These are phyloP conservation scores for Chaetoscypha palmicola DNA, from an alignment of 2,329 filamentous ascomycete species.

Conservation along the genomic window DNA sequence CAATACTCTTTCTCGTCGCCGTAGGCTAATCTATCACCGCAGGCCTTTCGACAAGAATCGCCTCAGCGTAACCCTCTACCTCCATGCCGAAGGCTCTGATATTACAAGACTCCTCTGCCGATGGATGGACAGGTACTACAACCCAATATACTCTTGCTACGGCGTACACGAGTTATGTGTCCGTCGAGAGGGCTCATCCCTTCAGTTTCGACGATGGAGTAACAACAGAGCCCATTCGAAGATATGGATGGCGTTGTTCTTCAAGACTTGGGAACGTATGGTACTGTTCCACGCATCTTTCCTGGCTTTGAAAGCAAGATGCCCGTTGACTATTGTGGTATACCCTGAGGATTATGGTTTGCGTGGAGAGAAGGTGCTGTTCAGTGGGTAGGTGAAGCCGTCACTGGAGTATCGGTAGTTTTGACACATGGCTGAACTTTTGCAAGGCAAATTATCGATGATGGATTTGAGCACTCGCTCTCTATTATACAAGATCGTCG, in stretches of 20 bases:
- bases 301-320: conserved; percentile 47
- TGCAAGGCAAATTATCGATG: conserved; percentile 48
- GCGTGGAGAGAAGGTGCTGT: conserved; percentile 43
- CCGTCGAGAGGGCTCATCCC: conserved; percentile 39
- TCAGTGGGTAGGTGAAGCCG: conserved; percentile 44
- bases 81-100: conserved; percentile 35
- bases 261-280: conserved; percentile 57
- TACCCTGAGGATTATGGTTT: conserved; percentile 42
- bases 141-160: conserved; percentile 39
- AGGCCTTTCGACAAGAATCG: conserved; percentile 50
- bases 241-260: conserved; percentile 48
- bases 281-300: conserved; percentile 54
- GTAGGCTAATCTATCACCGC: neutral
- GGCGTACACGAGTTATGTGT: conserved; percentile 51
- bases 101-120: conserved; percentile 28
- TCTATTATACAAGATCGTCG: conserved; percentile 46
- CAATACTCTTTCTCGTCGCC: too few relatives aligned
- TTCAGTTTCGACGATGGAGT: conserved; percentile 49
- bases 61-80: conserved; percentile 46
- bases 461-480: conserved; percentile 46
- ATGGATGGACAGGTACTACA: conserved; percentile 25
- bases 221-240: conserved; percentile 36
- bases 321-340: conserved; percentile 38
- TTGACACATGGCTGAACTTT: neutral
- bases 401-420: neutral